Evolutionary conservation across 75 land plant species (phyloP).

Genomic region (Isoetes taiwanensis): DNA sequence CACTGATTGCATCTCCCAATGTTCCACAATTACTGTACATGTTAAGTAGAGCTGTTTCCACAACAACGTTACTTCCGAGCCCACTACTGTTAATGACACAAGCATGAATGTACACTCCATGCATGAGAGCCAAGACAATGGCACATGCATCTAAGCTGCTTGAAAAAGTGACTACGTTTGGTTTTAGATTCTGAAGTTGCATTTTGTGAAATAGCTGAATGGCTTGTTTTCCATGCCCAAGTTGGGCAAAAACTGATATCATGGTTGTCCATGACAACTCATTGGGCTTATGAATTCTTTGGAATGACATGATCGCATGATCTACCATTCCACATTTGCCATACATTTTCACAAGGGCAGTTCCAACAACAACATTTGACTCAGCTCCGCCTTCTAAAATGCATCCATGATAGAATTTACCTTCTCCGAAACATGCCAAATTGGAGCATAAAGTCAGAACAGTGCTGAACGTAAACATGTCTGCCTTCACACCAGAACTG

Average conservation of each 20-base stretch:
- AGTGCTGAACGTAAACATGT: background rate
- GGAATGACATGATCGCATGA: background rate
- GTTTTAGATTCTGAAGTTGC: too few relatives aligned
- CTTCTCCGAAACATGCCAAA: background rate
- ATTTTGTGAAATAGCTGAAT: background rate
- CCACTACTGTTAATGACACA: too few relatives aligned
- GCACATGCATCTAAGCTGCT: too few relatives aligned
- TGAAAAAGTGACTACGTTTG: too few relatives aligned
- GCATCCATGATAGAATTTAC: background rate
- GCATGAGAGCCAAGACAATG: too few relatives aligned
- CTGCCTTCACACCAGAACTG: background rate
- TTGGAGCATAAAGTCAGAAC: background rate
- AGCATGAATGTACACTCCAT: too few relatives aligned
- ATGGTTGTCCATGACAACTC: conserved; percentile 1
- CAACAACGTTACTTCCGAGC: too few relatives aligned
- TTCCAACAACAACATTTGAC: background rate
- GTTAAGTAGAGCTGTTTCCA: too few relatives aligned
- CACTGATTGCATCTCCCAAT: too few relatives aligned
- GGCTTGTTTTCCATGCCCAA: background rate
- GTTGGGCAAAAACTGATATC: background rate
- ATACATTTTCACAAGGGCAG: background rate
- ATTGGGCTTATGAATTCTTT: background rate
- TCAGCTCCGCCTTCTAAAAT: background rate
- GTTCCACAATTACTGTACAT: too few relatives aligned
- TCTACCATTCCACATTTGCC: background rate